phyloP scores from a whole-genome alignment of 768 basidiomycete species.

The Leccinum boreale region DNA sequence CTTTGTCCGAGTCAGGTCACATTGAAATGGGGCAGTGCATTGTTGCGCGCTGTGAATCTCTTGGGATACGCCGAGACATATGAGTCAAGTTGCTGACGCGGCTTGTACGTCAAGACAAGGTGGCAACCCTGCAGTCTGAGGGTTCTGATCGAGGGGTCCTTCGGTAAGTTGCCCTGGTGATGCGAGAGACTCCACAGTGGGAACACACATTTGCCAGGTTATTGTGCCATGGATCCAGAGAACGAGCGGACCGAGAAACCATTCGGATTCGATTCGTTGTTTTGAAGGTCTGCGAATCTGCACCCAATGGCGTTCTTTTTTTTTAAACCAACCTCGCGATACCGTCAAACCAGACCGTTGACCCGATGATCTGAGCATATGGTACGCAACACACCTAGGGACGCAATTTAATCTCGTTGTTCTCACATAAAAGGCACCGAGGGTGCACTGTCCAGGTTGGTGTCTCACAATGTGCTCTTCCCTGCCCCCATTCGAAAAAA shows the following conservation, averaged over 20 bases:
- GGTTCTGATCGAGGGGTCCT: constrained; percentile 6
- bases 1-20: background rate
- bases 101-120: constrained; percentile 4
- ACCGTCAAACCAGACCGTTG: no score
- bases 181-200: constrained; percentile 4
- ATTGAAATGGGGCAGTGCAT: background rate
- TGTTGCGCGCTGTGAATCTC: constrained; percentile 2
- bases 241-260: background rate
- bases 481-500: background rate
- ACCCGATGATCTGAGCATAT: no score
- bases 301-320: no score
- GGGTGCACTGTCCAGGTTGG: background rate
- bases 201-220: background rate
- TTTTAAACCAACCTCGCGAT: no score
- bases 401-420: background rate
- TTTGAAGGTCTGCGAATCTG: background rate
- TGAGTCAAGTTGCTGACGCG: constrained; percentile 26
- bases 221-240: background rate
- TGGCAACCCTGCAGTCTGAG: constrained; percentile 17
- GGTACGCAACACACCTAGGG: background rate
- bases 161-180: background rate
- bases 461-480: background rate
- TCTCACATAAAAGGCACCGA: background rate
- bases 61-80: background rate
- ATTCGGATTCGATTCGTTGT: background rate